phyloP scores from a whole-genome alignment of 2,329 filamentous ascomycete species.

The Proliferodiscus dingleyae region DNA sequence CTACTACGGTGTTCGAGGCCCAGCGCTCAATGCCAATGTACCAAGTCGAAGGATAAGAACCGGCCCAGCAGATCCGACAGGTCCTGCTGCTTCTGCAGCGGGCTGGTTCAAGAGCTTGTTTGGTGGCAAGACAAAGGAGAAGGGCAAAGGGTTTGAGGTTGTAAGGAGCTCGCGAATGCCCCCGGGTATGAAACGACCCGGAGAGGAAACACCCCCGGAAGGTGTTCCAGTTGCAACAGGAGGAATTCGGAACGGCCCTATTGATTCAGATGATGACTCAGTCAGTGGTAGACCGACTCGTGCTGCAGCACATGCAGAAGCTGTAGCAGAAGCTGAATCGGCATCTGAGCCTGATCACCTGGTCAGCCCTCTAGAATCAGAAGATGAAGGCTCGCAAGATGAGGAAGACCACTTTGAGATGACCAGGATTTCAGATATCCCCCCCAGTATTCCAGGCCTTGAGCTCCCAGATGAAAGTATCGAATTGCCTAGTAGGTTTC shows the following conservation, averaged over 20 bases:
- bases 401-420: constrained; percentile 41
- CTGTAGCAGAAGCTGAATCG: constrained; percentile 11
- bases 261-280: constrained; percentile 59
- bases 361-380: constrained; percentile 28
- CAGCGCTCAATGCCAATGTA: constrained; percentile 75
- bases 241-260: constrained; percentile 46
- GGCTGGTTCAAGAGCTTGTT: constrained; percentile 83
- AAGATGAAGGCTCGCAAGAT: constrained; percentile 44
- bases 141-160: constrained; percentile 94
- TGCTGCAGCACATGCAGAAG: constrained; percentile 9
- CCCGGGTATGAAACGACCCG: constrained; percentile 62
- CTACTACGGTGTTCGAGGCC: constrained; percentile 89
- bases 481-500: constrained; percentile 54
- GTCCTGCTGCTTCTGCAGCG: constrained; percentile 80
- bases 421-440: constrained; percentile 41
- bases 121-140: constrained; percentile 84
- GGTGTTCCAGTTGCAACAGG: constrained; percentile 55
- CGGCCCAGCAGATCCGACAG: constrained; percentile 89
- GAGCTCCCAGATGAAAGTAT: constrained; percentile 35
- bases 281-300: constrained; percentile 35
- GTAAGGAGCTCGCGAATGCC: constrained; percentile 86
- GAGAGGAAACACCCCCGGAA: constrained; percentile 62
- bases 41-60: constrained; percentile 84
- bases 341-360: constrained; percentile 23
- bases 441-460: constrained; percentile 57